Conservation (phyloP, 2,329 filamentous ascomycete species). For the Phoma sp. region DNA sequence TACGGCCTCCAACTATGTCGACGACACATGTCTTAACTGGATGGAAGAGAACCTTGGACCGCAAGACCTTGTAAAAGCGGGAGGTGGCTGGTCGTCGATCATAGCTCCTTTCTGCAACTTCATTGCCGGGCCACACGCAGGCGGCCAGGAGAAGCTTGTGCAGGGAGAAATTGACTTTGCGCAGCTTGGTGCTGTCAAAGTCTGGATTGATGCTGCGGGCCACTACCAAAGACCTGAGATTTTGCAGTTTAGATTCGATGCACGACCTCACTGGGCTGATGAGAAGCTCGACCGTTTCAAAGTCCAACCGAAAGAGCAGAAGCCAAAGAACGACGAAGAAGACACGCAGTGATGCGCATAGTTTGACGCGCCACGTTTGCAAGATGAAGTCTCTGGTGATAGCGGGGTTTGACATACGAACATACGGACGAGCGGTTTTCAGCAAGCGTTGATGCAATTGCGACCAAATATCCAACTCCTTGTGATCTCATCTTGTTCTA, state of each 20-base stretch:
- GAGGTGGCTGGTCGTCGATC: constrained; percentile 47
- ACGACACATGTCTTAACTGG: constrained; percentile 52
- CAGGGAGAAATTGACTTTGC: constrained; percentile 47
- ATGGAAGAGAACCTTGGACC: constrained; percentile 48
- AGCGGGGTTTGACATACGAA: neutral
- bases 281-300: constrained; percentile 37
- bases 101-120: constrained; percentile 47
- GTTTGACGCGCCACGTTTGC: neutral
- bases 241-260: constrained; percentile 42
- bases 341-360: neutral
- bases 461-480: no score
- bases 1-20: constrained; percentile 53
- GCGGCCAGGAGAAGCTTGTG: constrained; percentile 44
- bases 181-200: constrained; percentile 43
- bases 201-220: constrained; percentile 49
- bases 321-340: constrained; percentile 19
- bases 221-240: constrained; percentile 49
- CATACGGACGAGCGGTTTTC: neutral
- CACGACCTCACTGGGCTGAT: constrained; percentile 41
- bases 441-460: no score
- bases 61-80: constrained; percentile 44
- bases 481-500: no score
- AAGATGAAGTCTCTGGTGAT: neutral
- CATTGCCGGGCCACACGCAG: constrained; percentile 46
- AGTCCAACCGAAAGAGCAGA: constrained; percentile 18